These are phyloP conservation scores for Hyaloscypha variabilis DNA, from an alignment of 495 filamentous ascomycete genomes.

Conservation along the genomic window DNA sequence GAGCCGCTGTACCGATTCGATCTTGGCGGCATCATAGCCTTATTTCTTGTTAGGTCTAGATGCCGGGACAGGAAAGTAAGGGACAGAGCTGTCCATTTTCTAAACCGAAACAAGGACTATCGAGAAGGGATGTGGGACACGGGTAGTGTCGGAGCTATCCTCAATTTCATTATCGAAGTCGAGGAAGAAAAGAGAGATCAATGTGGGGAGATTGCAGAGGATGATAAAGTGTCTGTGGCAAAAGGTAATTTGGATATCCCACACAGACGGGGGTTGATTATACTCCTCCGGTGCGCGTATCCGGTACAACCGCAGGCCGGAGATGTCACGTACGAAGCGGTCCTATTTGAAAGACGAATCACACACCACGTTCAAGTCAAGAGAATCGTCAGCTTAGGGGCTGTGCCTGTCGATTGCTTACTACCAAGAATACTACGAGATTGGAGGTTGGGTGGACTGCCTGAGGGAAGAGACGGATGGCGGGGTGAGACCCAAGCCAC, in stretches of 20 bases:
- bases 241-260: conserved; percentile 2
- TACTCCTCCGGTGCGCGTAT: too few species aligned
- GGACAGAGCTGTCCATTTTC: conserved; percentile 5
- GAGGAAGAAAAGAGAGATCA: conserved; percentile 14
- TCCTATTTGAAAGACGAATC: too few species aligned
- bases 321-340: too few species aligned
- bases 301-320: too few species aligned
- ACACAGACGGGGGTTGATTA: conserved; percentile 3
- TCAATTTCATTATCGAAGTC: not conserved
- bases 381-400: too few species aligned
- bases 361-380: too few species aligned
- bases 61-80: conserved; percentile 7
- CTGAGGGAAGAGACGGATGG: too few species aligned
- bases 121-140: conserved; percentile 49
- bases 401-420: too few species aligned
- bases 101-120: not conserved
- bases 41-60: conserved; percentile 30
- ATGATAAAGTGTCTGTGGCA: conserved; percentile 7
- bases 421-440: too few species aligned
- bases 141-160: not conserved
- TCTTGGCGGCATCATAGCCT: conserved; percentile 37
- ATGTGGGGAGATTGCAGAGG: conserved; percentile 9
- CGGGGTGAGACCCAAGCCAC: too few species aligned
- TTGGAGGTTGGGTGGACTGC: too few species aligned
- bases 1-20: conserved; percentile 32